Conservation (phyloP, 2,329 filamentous ascomycete species). For the Beauveria brongniartii region DNA sequence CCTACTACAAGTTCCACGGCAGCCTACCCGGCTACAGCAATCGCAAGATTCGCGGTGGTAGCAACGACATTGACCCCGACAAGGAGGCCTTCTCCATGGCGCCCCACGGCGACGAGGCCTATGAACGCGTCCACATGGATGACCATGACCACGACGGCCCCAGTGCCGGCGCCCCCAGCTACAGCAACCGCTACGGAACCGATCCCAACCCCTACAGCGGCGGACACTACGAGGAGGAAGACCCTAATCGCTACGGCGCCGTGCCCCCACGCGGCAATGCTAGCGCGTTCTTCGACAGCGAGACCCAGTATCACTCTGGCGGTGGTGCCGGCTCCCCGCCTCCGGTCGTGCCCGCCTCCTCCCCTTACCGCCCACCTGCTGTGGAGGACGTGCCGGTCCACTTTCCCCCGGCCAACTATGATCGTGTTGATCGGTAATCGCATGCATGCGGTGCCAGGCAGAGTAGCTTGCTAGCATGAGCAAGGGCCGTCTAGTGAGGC, state of each 20-base stretch:
- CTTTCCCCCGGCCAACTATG: constrained; percentile 8
- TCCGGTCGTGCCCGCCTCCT: constrained; percentile 2
- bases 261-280: constrained; percentile 28
- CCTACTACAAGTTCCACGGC: constrained; percentile 55
- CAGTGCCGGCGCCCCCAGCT: constrained; percentile 18
- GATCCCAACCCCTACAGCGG: constrained; percentile 30
- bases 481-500: not conserved
- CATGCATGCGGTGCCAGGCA: not conserved
- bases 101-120: constrained; percentile 58
- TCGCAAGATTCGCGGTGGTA: constrained; percentile 30
- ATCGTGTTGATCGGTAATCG: not conserved
- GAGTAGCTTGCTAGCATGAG: not conserved
- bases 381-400: constrained; percentile 11
- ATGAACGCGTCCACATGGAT: constrained; percentile 52
- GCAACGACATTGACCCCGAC: constrained; percentile 55
- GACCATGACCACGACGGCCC: constrained; percentile 39
- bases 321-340: constrained; percentile 4
- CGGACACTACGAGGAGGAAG: constrained; percentile 28
- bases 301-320: constrained; percentile 39
- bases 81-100: constrained; percentile 62
- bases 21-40: constrained; percentile 54
- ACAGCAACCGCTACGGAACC: constrained; percentile 26
- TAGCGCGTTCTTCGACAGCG: constrained; percentile 37
- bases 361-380: constrained; percentile 19
- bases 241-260: constrained; percentile 32